These are phyloP conservation scores for Daedaleopsis nitida DNA, from an alignment of 768 basidiomycete species.

Conservation along the genomic window DNA sequence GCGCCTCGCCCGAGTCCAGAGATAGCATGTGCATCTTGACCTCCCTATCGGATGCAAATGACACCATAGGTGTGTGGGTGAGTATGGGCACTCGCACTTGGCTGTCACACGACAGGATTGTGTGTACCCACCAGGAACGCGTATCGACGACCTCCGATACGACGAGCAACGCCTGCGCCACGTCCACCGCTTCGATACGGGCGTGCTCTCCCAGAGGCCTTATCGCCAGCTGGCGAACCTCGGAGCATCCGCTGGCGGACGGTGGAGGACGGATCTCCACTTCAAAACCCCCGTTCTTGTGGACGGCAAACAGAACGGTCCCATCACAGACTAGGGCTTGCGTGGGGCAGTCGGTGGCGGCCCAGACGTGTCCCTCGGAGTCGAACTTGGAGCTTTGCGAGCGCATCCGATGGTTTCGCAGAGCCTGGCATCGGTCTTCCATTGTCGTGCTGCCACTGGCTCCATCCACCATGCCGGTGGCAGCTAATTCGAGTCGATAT, in stretches of 20 bases:
- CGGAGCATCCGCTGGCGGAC: neutral
- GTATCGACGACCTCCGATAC: neutral
- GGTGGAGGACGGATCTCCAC: neutral
- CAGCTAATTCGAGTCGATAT: neutral
- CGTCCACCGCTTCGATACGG: neutral
- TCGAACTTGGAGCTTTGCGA: neutral
- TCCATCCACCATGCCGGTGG: neutral
- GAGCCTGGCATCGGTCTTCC: neutral
- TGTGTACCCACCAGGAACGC: neutral
- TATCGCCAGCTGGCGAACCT: neutral
- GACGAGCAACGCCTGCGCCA: neutral
- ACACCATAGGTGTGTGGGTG: neutral
- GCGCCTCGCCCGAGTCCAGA: neutral
- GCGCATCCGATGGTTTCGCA: neutral
- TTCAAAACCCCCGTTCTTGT: neutral
- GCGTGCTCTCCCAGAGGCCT: neutral
- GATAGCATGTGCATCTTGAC: neutral
- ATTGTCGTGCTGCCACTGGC: neutral
- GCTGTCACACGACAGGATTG: neutral
- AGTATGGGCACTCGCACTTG: too few species aligned
- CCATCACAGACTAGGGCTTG: neutral
- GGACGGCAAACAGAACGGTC: neutral
- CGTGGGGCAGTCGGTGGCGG: neutral
- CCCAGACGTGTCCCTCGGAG: neutral
- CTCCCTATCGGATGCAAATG: neutral